Evolutionary conservation across 805 yeast genomes (phyloP), one percentile per base, ranked within the genome.

Genomic region (Metschnikowia lunata): DNA sequence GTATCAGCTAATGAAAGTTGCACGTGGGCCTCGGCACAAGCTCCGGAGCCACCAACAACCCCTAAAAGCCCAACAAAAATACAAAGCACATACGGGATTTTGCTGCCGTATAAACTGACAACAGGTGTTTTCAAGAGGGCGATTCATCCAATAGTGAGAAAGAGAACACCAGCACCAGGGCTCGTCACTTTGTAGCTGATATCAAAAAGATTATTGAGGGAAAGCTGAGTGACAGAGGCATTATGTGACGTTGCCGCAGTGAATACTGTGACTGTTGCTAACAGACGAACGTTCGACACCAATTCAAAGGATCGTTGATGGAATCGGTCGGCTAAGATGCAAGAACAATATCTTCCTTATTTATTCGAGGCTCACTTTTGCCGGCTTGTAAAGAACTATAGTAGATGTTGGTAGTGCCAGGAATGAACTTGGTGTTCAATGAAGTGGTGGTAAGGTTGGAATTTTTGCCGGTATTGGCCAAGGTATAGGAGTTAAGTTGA

Each of bases 81-180:
- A 55, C 88, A 83, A 43, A 85, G 67, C 36, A 83, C 52, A 55
- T 82, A 85, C 3, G 85, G 70, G 39, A 83, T 58, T 50, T 83
- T 79, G 54, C 88, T 68, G 4, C 91, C 91, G 58, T 80, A 85
- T 30, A 85, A 64, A 26, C 80, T 78, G 4, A 88, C 76, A 18
- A 82, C 71, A 2, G 91, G 90, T 1, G 88, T 85, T 27, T 82
- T 60, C 45, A 85, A 61, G 26, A 83, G 67, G 2, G 87, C 76
- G 30, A 80, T 77, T 62, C 80, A 73, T 0, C 85, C 91, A 48
- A 85, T 83, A 32, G 85, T 80, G 15, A 80, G 63, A 60, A 85
- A 85, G 39, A 85, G 64, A 26, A 85, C 87, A 50, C 93, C 91
- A 2, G 90, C 89, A 43, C 90, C 91, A 0, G 87, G 79, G 60